Evolutionary conservation across 495 filamentous ascomycete genomes (phyloP).

Genomic region (Xylaria acuta): DNA sequence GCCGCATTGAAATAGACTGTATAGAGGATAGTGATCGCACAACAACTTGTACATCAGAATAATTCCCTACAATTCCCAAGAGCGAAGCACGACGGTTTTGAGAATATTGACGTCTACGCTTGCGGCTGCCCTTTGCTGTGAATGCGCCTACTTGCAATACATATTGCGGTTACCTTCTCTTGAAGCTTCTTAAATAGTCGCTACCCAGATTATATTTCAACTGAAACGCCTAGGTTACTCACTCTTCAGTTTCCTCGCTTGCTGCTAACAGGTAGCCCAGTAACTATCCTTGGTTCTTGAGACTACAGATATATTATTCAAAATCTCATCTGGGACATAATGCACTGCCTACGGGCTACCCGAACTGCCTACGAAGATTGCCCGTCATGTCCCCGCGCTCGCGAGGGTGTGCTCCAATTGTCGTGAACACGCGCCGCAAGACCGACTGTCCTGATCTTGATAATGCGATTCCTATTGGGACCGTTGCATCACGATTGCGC

Average conservation of each 20-base stretch:
- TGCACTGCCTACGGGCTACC: neutral
- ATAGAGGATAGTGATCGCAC: constrained; percentile 28
- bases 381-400: neutral
- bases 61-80: constrained; percentile 31
- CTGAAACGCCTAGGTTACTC: neutral
- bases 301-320: neutral
- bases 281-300: neutral
- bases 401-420: neutral
- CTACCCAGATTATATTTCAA: neutral
- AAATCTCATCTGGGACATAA: neutral
- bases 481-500: constrained; percentile 31
- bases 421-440: neutral
- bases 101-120: constrained; percentile 25
- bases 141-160: constrained; percentile 20
- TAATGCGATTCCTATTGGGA: constrained; percentile 31
- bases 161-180: constrained; percentile 9
- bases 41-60: constrained; percentile 41
- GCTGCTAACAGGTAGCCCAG: neutral
- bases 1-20: constrained; percentile 71
- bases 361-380: neutral
- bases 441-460: constrained; percentile 11
- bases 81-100: constrained; percentile 32
- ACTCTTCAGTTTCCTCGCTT: neutral
- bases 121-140: constrained; percentile 15
- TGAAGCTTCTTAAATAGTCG: neutral